Evolutionary conservation across 129 eudicot species (phyloP).

Genomic region (Pittosporum tobira): DNA sequence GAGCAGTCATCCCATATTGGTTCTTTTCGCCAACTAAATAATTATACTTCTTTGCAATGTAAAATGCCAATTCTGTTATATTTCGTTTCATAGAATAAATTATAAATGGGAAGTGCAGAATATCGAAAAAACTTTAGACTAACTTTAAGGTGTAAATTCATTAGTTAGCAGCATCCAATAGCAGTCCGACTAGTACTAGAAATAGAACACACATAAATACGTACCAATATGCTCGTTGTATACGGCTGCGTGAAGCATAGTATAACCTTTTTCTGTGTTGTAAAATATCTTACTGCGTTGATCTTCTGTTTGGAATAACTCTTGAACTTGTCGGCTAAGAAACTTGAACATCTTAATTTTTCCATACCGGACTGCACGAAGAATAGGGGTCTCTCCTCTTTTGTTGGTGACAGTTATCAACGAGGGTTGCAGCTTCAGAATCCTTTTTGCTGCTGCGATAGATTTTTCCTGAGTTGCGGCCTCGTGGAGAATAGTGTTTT

Average conservation of each 20-base stretch:
- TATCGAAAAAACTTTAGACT: too few relatives aligned
- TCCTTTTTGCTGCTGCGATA: constrained; percentile 9
- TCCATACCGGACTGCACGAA: constrained; percentile 31
- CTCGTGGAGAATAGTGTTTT: constrained; percentile 34
- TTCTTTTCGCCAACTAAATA: constrained; percentile 17
- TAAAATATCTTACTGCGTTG: neutral
- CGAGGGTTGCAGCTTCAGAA: constrained; percentile 16
- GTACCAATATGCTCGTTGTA: constrained; percentile 23
- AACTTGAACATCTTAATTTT: constrained; percentile 15
- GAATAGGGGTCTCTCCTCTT: constrained; percentile 25
- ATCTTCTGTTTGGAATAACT: neutral
- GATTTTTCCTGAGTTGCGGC: constrained; percentile 8
- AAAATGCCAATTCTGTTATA: constrained; percentile 23
- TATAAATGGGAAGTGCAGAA: too few relatives aligned
- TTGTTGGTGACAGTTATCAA: constrained; percentile 17
- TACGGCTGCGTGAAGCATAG: constrained; percentile 29
- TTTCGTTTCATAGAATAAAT: too few relatives aligned
- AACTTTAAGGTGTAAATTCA: too few relatives aligned
- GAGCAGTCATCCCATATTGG: constrained; percentile 23
- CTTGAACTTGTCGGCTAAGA: neutral
- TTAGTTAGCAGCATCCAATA: too few relatives aligned
- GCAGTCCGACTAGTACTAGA: too few relatives aligned
- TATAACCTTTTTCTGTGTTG: neutral
- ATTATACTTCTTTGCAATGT: constrained; percentile 13
- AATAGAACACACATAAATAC: neutral